Evolutionary conservation across 768 basidiomycete species (phyloP).

Genomic region (Mycena crocata): DNA sequence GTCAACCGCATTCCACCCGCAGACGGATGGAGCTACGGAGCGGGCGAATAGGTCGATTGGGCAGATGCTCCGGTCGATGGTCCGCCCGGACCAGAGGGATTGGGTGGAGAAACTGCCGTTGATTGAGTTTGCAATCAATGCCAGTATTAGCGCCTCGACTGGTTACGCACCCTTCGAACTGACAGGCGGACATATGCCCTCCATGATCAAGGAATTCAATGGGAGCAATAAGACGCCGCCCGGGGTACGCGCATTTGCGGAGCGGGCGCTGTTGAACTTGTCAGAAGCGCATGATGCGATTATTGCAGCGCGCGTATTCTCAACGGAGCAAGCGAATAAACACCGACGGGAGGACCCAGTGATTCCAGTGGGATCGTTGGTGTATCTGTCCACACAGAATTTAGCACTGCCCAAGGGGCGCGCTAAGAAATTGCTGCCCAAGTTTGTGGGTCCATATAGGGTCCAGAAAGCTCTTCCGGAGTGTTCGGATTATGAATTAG

Average conservation of each 20-base stretch:
- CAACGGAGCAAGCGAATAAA: conserved; percentile 18
- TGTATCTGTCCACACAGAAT: conserved; percentile 52
- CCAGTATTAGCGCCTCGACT: background rate
- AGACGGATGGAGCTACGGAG: too few relatives aligned
- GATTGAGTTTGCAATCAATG: too few relatives aligned
- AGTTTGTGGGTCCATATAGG: too few relatives aligned
- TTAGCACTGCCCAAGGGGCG: conserved; percentile 45
- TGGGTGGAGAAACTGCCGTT: background rate
- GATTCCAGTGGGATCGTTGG: conserved; percentile 39
- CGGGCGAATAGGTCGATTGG: conserved; percentile 20
- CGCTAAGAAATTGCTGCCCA: conserved; percentile 48
- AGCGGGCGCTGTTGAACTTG: too few relatives aligned
- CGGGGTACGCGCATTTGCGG: background rate
- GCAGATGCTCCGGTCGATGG: conserved; percentile 25
- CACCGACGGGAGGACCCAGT: conserved; percentile 23
- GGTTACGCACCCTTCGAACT: conserved; percentile 2
- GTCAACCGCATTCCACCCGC: conserved; percentile 6
- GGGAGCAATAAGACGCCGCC: background rate
- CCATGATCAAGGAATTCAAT: background rate
- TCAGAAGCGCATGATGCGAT: conserved; percentile 33
- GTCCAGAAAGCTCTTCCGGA: conserved; percentile 36
- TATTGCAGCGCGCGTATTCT: conserved; percentile 43
- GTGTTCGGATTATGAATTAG: conserved; percentile 43
- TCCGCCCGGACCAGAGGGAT: conserved; percentile 27
- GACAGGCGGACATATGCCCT: background rate